Base-by-base conservation (phyloP, 441 rosid genomes). In the Syzygium malaccense region DNA sequence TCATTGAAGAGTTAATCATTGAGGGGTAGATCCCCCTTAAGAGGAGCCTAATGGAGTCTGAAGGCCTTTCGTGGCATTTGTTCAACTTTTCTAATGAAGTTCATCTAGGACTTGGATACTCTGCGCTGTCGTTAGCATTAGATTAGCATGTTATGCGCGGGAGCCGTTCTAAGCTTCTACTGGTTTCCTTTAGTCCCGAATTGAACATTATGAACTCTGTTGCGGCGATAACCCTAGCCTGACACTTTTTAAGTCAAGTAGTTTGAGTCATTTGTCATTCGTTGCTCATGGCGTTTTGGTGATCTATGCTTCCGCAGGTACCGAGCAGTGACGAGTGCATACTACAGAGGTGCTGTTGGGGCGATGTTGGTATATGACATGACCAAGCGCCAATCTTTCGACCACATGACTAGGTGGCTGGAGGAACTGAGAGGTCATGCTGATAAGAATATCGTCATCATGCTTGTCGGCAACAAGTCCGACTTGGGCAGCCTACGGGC, bases 311-410 rank as follows among this genome's bases (percentile, higher is more conserved):
- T 66, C 71, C 58, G 48, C 92, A 95, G 98, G 94, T 96, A 95
- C 91, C 90, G 95, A 53, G 94, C 95, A 14, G 95, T 94, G 87
- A 94, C 95, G 56, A 94, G 95, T 9, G 96, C 96, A 41, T 94
- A 93, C 89, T 93, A 93, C 88, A 90, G 95, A 41, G 95, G 96
- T 79, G 94, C 96, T 13, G 94, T 94, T 48, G 95, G 95, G 84
- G 95, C 95, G 48, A 94, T 94, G 95, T 45, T 93, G 79, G 95
- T 94, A 14, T 94, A 92, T 17, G 95, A 94, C 93, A 93, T 94
- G 95, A 93, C 96, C 26, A 93, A 94, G 89, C 96, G 95, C 64
- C 96, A 94, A 88, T 94, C 96, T 17, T 94, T 93, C 13, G 93
- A 94, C 57, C 95, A 93, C 93, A 93, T 92, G 95, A 92, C 93